phyloP scores from a whole-genome alignment of 2,329 filamentous ascomycete species.

The Alternaria tenuissima region DNA sequence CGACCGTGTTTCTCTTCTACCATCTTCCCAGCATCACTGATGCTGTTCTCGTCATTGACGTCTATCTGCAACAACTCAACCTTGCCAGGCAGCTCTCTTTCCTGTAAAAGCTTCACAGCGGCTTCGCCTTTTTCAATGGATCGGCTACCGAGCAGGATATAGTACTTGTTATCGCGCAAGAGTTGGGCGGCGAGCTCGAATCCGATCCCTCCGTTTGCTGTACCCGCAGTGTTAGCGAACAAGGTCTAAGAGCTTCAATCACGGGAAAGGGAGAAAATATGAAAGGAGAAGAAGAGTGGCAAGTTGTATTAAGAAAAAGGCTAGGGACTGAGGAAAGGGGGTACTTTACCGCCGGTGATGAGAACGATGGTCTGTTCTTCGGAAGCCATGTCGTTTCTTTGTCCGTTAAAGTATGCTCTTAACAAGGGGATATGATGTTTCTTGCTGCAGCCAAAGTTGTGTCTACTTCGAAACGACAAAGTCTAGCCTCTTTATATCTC shows the following conservation, averaged over 20 bases:
- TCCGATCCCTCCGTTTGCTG: conserved; percentile 58
- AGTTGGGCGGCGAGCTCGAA: conserved; percentile 53
- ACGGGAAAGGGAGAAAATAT: accelerated
- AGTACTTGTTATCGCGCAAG: conserved; percentile 45
- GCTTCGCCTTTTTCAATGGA: neutral
- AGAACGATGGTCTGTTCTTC: too few species aligned
- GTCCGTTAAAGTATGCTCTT: too few species aligned
- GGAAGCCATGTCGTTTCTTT: too few species aligned
- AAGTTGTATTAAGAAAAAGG: too few species aligned
- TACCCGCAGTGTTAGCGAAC: neutral
- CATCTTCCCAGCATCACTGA: neutral
- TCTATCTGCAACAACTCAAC: neutral
- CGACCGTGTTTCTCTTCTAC: neutral
- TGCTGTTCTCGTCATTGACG: neutral
- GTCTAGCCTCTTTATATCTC: too few species aligned
- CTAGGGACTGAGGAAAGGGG: too few species aligned
- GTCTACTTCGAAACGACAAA: too few species aligned
- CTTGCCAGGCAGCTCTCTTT: neutral
- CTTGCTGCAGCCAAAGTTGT: too few species aligned
- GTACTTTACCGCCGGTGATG: too few species aligned
- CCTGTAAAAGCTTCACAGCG: neutral
- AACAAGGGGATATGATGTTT: too few species aligned
- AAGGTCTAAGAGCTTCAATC: too few species aligned
- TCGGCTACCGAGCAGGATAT: conserved; percentile 11
- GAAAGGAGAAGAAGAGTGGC: too few species aligned